These are phyloP conservation scores for Macaranga tanarius DNA, from an alignment of 441 rosid species.

Conservation along the genomic window DNA sequence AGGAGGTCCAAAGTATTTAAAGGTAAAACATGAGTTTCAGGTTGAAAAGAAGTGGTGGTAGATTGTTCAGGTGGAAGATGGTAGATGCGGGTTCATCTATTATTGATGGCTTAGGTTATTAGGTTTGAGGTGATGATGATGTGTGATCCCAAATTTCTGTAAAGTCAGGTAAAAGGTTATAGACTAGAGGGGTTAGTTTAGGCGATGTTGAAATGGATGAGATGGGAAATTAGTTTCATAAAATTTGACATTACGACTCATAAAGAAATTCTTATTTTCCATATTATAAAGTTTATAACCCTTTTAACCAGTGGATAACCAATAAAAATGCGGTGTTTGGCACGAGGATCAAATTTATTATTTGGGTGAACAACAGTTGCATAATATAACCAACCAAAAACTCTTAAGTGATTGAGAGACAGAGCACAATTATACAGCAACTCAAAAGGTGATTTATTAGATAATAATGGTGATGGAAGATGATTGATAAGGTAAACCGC, in stretches of 20 bases:
- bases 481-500: constrained; percentile 5
- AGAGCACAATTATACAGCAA: not conserved
- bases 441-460: not conserved
- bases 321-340: constrained; percentile 6
- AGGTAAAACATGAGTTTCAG: too few species aligned
- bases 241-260: not conserved
- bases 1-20: too few species aligned
- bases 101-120: too few species aligned
- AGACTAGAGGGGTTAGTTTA: too few species aligned
- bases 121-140: too few species aligned
- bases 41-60: too few species aligned
- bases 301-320: constrained; percentile 5
- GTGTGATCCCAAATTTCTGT: too few species aligned
- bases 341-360: not conserved
- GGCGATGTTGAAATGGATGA: not conserved
- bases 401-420: not conserved
- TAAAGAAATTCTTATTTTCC: not conserved
- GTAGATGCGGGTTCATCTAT: too few species aligned
- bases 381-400: constrained; percentile 5
- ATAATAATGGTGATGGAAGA: not conserved
- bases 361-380: not conserved
- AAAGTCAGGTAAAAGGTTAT: too few species aligned
- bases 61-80: too few species aligned
- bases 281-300: not conserved
- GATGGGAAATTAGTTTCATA: not conserved